Evolutionary conservation across 2,329 filamentous ascomycete species (phyloP).

Genomic region (Nemania sp.): DNA sequence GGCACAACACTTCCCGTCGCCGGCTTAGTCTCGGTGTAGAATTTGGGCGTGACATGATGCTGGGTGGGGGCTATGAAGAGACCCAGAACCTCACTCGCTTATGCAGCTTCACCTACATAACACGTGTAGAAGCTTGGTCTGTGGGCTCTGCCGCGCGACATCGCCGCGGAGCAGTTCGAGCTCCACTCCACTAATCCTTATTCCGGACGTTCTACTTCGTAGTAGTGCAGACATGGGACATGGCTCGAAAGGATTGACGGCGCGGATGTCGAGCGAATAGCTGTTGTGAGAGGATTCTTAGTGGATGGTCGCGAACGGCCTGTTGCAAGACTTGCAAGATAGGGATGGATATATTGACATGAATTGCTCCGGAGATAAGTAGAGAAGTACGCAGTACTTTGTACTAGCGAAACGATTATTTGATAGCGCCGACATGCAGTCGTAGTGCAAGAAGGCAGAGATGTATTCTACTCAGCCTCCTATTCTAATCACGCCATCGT

Average conservation of each 20-base stretch:
- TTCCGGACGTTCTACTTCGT: constrained; percentile 18
- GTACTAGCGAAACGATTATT: neutral
- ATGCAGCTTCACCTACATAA: constrained; percentile 5
- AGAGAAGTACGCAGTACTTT: no score
- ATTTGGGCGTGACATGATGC: constrained; percentile 21
- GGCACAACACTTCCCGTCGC: constrained; percentile 17
- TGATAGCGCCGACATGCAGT: no score
- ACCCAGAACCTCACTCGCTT: constrained; percentile 17
- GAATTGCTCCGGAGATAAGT: constrained; percentile 13
- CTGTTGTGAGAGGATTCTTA: constrained; percentile 14
- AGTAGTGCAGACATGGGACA: constrained; percentile 15
- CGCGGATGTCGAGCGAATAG: constrained; percentile 17
- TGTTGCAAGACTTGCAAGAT: constrained; percentile 15
- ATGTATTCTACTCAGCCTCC: no score
- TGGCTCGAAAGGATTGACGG: constrained; percentile 19
- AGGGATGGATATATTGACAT: constrained; percentile 12
- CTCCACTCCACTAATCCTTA: constrained; percentile 9
- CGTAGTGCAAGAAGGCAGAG: no score
- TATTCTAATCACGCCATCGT: no score
- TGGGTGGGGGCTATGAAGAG: constrained; percentile 13
- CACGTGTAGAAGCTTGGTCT: neutral
- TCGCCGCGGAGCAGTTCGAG: constrained; percentile 17
- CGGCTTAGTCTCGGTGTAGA: constrained; percentile 24
- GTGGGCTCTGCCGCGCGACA: constrained; percentile 16
- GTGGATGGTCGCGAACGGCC: constrained; percentile 13